Evolutionary conservation across 768 basidiomycete genomes (phyloP).

Genomic region (Tephrocybe sp.): DNA sequence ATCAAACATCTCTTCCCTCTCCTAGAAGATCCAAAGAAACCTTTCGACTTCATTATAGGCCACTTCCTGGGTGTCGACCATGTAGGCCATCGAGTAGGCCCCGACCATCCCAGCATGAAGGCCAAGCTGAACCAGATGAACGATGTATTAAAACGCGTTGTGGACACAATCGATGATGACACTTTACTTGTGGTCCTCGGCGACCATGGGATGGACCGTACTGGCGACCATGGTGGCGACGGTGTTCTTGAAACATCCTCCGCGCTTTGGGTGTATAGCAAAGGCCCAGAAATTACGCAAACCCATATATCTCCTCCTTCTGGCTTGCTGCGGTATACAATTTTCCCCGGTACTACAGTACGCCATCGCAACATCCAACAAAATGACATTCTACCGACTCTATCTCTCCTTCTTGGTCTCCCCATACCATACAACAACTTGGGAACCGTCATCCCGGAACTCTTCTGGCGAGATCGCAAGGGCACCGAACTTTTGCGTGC

Average conservation of each 20-base stretch:
- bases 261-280: slow-evolving; percentile 91
- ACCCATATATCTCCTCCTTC: slow-evolving; percentile 38
- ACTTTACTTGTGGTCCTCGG: slow-evolving; percentile 90
- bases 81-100: slow-evolving; percentile 91
- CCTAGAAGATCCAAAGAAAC: slow-evolving; percentile 45
- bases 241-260: slow-evolving; percentile 79
- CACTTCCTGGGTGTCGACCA: slow-evolving; percentile 97
- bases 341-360: slow-evolving; percentile 56
- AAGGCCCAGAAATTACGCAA: slow-evolving; percentile 50
- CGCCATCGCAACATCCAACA: slow-evolving; percentile 76
- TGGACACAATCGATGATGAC: slow-evolving; percentile 74
- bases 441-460: slow-evolving; percentile 86
- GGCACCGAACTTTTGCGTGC: slow-evolving; percentile 51
- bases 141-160: slow-evolving; percentile 66
- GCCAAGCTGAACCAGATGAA: slow-evolving; percentile 90
- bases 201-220: slow-evolving; percentile 95
- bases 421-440: slow-evolving; percentile 97
- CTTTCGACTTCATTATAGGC: slow-evolving; percentile 87
- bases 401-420: slow-evolving; percentile 86
- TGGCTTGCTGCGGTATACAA: slow-evolving; percentile 48
- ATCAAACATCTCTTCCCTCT: slow-evolving; percentile 80
- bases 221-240: slow-evolving; percentile 96
- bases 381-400: slow-evolving; percentile 87
- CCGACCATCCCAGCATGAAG: slow-evolving; percentile 82
- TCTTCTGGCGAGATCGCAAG: slow-evolving; percentile 61